These are phyloP conservation scores for Fusarium incarnatum DNA, from an alignment of 2,329 filamentous ascomycete genomes.

Conservation along the genomic window DNA sequence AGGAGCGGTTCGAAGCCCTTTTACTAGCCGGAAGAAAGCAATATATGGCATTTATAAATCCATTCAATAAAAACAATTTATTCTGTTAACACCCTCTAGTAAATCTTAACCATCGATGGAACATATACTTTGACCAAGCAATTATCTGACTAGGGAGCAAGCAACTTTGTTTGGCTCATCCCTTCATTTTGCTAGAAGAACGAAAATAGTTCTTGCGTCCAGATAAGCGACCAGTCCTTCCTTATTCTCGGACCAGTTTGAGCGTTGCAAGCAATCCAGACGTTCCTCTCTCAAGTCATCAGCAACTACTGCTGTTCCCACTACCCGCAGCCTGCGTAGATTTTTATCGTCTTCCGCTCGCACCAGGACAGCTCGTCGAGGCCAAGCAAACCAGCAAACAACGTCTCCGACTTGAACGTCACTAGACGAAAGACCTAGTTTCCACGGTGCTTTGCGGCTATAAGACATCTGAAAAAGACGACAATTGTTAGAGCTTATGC, in stretches of 20 bases:
- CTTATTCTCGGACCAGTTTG: fast-evolving
- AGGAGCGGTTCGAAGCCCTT: no score
- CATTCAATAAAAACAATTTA: no score
- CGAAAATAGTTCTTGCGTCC: neutral
- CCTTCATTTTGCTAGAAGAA: neutral
- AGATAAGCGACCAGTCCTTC: neutral
- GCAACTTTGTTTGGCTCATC: no score
- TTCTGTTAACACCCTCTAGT: no score
- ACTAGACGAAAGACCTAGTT: neutral
- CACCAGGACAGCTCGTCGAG: neutral
- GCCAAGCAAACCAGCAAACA: neutral
- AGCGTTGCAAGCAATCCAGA: neutral
- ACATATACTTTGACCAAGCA: no score
- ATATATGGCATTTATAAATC: no score
- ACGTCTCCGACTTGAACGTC: neutral
- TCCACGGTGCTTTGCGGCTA: fast-evolving
- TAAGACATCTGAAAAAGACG: neutral
- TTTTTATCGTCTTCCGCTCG: neutral
- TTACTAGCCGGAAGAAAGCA: no score
- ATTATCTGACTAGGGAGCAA: no score
- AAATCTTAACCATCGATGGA: no score
- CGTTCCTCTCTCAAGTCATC: neutral
- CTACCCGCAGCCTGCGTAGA: neutral
- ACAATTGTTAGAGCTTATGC: no score
- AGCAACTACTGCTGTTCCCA: neutral